Evolutionary conservation across 768 basidiomycete genomes (phyloP), one percentile per base, ranked within the genome.

Genomic region (Tulasnella sp.): DNA sequence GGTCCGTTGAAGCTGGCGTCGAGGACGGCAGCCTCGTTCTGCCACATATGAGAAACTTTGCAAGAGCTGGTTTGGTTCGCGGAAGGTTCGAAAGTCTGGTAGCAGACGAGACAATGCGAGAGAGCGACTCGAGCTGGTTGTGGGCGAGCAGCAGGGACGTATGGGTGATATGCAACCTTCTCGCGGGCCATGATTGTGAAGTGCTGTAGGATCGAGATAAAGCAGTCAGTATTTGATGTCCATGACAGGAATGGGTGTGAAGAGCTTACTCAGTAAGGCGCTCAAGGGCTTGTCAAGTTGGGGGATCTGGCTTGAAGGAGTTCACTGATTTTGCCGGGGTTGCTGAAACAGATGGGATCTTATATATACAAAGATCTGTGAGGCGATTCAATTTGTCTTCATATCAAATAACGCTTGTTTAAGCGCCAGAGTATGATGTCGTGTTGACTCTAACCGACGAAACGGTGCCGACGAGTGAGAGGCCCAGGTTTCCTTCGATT

Each of bases 81-180:
- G 42, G 18, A 35, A 48, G 73, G 40, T 26, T 74, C 73, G 44
- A 74, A 74, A 20, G 11, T 42, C 15, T 74, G 73, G 44, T 74
- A 46, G 44, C 73, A 74, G 42, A 74, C 32, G 15, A 74, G 73
- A 51, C 73, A 74, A 40, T 74, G 73, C 9, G 20, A n/a, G n/a
- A n/a, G 61, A 32, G n/a, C 26, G 20, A 11, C 5, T 67, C 7
- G 61, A n/a, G 23, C 18, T 51, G 61, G 61, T 11, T 67, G 20
- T 32, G 23, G 61, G 20, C 61, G n/a, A 2, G 61, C 20, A 15
- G 23, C 5, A n/a, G 61, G 13, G 13, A 29, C 32, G 61, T 67
- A 67, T 20, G 61, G 61, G 26, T 67, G 61, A 16, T 67, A 67
- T 20, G 13, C 9, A n/a, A 32, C 13, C 61, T 67, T 67, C 61